These are phyloP conservation scores for Penicillium occitanis DNA, from an alignment of 2,329 filamentous ascomycete species.

Conservation along the genomic window DNA sequence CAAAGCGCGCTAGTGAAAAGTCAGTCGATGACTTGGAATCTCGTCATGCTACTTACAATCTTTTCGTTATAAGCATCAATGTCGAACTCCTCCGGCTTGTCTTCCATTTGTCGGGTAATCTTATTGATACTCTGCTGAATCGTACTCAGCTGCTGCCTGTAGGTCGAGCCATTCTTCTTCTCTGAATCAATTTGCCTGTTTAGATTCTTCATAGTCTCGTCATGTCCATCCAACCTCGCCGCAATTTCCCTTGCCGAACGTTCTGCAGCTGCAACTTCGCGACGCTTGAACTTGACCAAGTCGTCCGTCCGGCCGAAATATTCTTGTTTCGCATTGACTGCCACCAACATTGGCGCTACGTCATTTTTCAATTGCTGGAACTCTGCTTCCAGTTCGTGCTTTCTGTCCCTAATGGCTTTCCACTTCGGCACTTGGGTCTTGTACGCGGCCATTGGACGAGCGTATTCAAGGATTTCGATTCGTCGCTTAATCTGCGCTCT, in stretches of 20 bases:
- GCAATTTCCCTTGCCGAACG: slow-evolving; percentile 43
- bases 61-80: slow-evolving; percentile 67
- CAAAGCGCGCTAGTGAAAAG: slow-evolving; percentile 57
- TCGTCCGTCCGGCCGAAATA: slow-evolving; percentile 60
- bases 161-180: slow-evolving; percentile 50
- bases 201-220: slow-evolving; percentile 39
- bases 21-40: slow-evolving; percentile 26
- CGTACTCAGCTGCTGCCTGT: slow-evolving; percentile 53
- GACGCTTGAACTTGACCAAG: slow-evolving; percentile 57
- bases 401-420: slow-evolving; percentile 55
- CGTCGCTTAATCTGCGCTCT: slow-evolving; percentile 66
- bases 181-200: slow-evolving; percentile 51
- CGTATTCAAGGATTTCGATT: slow-evolving; percentile 64
- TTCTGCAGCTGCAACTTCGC: slow-evolving; percentile 57
- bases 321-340: slow-evolving; percentile 66
- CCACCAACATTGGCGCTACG: slow-evolving; percentile 66
- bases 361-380: slow-evolving; percentile 61
- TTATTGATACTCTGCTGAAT: slow-evolving; percentile 60
- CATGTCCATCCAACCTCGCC: slow-evolving; percentile 42
- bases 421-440: slow-evolving; percentile 53
- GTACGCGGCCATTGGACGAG: slow-evolving; percentile 67
- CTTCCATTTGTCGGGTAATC: slow-evolving; percentile 63
- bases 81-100: slow-evolving; percentile 67
- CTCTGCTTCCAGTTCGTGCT: slow-evolving; percentile 56
- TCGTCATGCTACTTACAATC: slow-evolving; percentile 56